Conservation (phyloP, 768 basidiomycete genomes). For the Leucosporidium yakuticum region DNA sequence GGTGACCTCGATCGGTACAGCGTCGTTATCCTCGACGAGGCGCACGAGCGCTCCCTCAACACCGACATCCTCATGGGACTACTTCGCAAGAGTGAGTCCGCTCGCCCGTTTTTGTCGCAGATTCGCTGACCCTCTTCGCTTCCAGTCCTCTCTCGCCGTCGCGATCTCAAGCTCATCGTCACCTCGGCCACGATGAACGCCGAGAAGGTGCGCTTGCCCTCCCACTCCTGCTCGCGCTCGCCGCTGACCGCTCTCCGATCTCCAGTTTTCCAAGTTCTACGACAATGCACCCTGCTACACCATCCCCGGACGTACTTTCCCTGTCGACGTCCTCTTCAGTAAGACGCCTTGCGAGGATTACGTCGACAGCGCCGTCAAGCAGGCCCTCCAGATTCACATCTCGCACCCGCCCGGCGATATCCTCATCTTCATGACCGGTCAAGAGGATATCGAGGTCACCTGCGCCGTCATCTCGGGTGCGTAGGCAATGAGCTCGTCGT, state of each 20-base stretch:
- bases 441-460: constrained; percentile 97
- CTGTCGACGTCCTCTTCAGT: constrained; percentile 90
- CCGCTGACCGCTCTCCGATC: constrained; percentile 4
- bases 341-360: constrained; percentile 99
- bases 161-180: constrained; percentile 92
- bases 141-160: constrained; percentile 72
- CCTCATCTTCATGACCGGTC: constrained; percentile 98
- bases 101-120: neutral
- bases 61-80: constrained; percentile 98
- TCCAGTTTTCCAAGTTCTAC: constrained; percentile 86
- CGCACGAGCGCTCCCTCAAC: constrained; percentile 92
- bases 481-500: constrained; percentile 34
- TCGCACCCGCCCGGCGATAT: constrained; percentile 90
- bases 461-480: constrained; percentile 86
- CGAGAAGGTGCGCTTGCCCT: constrained; percentile 63
- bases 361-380: constrained; percentile 95
- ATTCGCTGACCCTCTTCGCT: neutral
- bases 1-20: constrained; percentile 97
- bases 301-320: constrained; percentile 91
- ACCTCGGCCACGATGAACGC: constrained; percentile 99
- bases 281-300: constrained; percentile 92
- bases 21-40: constrained; percentile 97
- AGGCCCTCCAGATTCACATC: constrained; percentile 92
- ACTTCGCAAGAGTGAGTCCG: constrained; percentile 71
- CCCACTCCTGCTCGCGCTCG: too few relatives aligned